Base-by-base conservation (phyloP, 148 eudicot species). In the Silene latifolia region DNA sequence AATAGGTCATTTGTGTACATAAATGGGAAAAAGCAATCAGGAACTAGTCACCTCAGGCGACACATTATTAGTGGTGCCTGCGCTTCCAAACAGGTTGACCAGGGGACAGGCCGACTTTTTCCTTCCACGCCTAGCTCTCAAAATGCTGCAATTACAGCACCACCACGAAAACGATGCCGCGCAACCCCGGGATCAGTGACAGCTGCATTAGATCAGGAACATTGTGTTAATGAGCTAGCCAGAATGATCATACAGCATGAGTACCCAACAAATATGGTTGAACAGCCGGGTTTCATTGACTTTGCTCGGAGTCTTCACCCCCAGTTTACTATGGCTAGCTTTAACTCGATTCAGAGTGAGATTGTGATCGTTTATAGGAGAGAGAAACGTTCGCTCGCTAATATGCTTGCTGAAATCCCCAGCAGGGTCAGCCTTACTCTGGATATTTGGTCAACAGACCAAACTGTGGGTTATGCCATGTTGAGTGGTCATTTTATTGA, bases 41-140 rank as follows among this genome's bases (percentile, higher is more conserved):
- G 96, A 14, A 94, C 98, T 24, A 94, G 98, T 84, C 98, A 94
- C 81, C 87, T 94, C 62, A 90, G 83, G 74, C 83, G 96, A 64
- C 97, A 94, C 83, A 85, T 92, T 76, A 53, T 78, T 35, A 69
- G 76, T 68, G 97, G 93, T 59, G 89, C 83, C 71, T 94, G 98
- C 79, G 87, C 87, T 42, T 89, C 72, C 32, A 76, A 66, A 47
- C 88, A 80, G 19, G 51, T 4, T 67, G 83, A 76, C 44, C 78
- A 72, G 81, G 85, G 78, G 64, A 83, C 82, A 6, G 83, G 77
- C 62, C 82, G 80, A 62, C 70, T 35, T 21, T 58, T 53, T 35
- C 80, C 81, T 18, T 62, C 24, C 67, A 56, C 72, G 8, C 82
- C 80, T 10, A 69, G 46, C 64, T 35, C 82, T 27, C 82, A 76